A percentile compares a stretch with the other conserved stretches of the same genome.
Evolutionary conservation across 305 asterid genomes (phyloP).

Genomic region (Fraxinus ornus): DNA sequence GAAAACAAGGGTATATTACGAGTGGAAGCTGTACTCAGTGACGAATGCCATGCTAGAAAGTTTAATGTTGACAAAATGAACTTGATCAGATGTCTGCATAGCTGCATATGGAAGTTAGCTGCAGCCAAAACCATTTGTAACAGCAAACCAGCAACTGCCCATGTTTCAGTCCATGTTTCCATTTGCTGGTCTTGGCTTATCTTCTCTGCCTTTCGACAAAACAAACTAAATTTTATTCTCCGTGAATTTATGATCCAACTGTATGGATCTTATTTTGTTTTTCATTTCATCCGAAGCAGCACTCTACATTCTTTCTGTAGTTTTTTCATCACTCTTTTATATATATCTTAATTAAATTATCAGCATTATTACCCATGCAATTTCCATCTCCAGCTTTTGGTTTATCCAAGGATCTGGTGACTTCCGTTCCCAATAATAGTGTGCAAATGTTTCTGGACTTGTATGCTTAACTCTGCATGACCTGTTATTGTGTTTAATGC

Average conservation of each 20-base stretch:
- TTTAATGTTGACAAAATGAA: constrained; percentile 20
- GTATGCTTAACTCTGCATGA: constrained; percentile 26
- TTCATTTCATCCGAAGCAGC: neutral
- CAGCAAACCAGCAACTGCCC: constrained; percentile 26
- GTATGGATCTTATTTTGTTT: too few species aligned
- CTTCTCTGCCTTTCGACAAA: neutral
- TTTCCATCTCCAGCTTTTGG: neutral
- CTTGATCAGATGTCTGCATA: constrained; percentile 18
- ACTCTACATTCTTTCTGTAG: neutral
- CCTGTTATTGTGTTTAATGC: constrained; percentile 8
- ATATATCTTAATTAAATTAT: neutral
- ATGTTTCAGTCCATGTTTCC: constrained; percentile 31
- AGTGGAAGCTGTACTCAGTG: constrained; percentile 7
- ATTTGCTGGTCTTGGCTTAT: constrained; percentile 34
- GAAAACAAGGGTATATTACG: constrained; percentile 11
- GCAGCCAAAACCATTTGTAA: constrained; percentile 21
- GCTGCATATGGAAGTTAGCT: constrained; percentile 13
- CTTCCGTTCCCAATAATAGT: constrained; percentile 19
- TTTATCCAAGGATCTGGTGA: constrained; percentile 5
- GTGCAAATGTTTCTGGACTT: constrained; percentile 25
- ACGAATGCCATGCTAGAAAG: constrained; percentile 30
- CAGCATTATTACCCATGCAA: neutral
- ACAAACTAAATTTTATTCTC: neutral
- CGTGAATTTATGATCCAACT: neutral
- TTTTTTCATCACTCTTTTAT: neutral